Percentiles rank a stretch among this genome's conserved stretches.
These are phyloP conservation scores for Diaporthe vexans DNA, from an alignment of 2,329 filamentous ascomycete species.

Conservation along the genomic window DNA sequence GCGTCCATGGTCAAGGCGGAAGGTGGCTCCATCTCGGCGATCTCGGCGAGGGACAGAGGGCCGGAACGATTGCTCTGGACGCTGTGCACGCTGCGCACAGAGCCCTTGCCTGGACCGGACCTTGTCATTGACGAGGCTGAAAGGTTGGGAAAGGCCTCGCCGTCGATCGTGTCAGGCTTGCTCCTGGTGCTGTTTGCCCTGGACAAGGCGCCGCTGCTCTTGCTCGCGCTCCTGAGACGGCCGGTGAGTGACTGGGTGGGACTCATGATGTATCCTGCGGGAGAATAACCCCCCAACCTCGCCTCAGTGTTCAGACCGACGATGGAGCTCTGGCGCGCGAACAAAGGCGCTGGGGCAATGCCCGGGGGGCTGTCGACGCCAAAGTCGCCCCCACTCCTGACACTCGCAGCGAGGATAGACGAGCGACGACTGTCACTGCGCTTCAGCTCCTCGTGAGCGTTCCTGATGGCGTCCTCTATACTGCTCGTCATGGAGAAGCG, in stretches of 20 bases:
- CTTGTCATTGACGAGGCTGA: slow-evolving; percentile 57
- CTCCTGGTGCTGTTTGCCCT: slow-evolving; percentile 46
- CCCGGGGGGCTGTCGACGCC: slow-evolving; percentile 44
- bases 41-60: slow-evolving; percentile 68
- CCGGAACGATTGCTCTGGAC: slow-evolving; percentile 54
- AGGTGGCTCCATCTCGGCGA: slow-evolving; percentile 68
- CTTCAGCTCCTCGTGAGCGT: slow-evolving; percentile 79
- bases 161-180: slow-evolving; percentile 57
- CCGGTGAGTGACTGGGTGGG: slow-evolving; percentile 74
- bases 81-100: slow-evolving; percentile 53
- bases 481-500: slow-evolving; percentile 80
- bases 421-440: slow-evolving; percentile 77
- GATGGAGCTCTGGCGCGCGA: slow-evolving; percentile 67
- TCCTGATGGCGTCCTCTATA: slow-evolving; percentile 82
- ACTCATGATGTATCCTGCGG: slow-evolving; percentile 76
- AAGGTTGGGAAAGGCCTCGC: slow-evolving; percentile 47
- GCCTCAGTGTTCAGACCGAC: slow-evolving; percentile 77
- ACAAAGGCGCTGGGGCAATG: slow-evolving; percentile 45
- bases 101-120: slow-evolving; percentile 68
- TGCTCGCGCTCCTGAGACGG: slow-evolving; percentile 68
- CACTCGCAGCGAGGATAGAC: slow-evolving; percentile 68
- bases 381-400: slow-evolving; percentile 51
- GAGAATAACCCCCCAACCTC: slow-evolving; percentile 78
- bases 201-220: slow-evolving; percentile 54
- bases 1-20: slow-evolving; percentile 64